Conservation (phyloP, 306 rosid species). For the Acmispon strigosus region DNA sequence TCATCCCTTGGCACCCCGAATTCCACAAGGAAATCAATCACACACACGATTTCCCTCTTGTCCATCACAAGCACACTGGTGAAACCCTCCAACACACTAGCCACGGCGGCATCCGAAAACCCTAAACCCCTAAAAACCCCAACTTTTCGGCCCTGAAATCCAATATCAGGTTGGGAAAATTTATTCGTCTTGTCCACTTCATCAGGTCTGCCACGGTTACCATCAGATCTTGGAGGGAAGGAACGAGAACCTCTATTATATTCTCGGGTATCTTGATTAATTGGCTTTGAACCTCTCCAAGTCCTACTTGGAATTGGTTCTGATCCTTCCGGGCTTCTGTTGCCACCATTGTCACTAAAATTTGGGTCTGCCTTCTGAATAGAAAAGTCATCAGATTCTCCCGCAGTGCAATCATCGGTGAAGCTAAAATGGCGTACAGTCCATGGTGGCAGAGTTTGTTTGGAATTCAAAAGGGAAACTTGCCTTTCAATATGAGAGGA, state of each 20-base stretch:
- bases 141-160: conserved; percentile 19
- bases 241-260: conserved; percentile 10
- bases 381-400: conserved; percentile 23
- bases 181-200: conserved; percentile 1
- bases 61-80: conserved; percentile 39
- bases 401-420: background rate
- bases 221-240: conserved; percentile 27
- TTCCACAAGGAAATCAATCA: conserved; percentile 37
- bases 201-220: background rate
- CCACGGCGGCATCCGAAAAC: conserved; percentile 27
- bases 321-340: background rate
- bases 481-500: conserved; percentile 20
- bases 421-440: conserved; percentile 39
- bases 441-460: conserved; percentile 15
- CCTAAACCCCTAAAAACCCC: conserved; percentile 42
- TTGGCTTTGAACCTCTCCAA: conserved; percentile 26
- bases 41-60: conserved; percentile 23
- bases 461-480: conserved; percentile 13
- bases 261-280: conserved; percentile 12
- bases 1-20: conserved; percentile 37
- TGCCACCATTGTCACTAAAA: background rate
- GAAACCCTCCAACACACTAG: conserved; percentile 49
- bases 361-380: background rate
- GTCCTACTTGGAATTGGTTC: conserved; percentile 40
- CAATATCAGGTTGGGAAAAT: conserved; percentile 19